Conservation (phyloP, 139 green algal genomes). For the Pleodorina starrii region DNA sequence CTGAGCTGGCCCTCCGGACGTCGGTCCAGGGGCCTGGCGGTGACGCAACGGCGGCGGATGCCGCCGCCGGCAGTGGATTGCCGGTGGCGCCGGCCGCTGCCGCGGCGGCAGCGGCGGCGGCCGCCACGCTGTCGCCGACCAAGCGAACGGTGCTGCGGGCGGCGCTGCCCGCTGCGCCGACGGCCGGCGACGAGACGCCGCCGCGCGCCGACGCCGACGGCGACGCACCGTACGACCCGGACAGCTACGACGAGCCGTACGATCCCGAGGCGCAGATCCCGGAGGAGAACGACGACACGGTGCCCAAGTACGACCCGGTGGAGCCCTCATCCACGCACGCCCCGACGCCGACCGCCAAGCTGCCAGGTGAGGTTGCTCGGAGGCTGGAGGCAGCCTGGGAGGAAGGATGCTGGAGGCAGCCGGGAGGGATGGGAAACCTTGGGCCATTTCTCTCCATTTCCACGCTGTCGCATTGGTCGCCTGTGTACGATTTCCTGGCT, state of each 20-base stretch:
- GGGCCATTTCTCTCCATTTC: too few relatives aligned
- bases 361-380: not conserved
- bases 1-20: not conserved
- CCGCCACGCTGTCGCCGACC: not conserved
- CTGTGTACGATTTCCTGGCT: too few relatives aligned
- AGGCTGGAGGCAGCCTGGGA: too few relatives aligned
- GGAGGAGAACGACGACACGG: not conserved
- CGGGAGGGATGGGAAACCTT: too few relatives aligned
- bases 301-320: constrained; percentile 11
- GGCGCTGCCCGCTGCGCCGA: constrained; percentile 10
- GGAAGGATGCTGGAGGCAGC: too few relatives aligned
- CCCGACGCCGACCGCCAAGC: too few relatives aligned
- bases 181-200: constrained; percentile 13
- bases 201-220: not conserved
- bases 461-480: too few relatives aligned
- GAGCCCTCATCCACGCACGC: not conserved
- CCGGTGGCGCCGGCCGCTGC: not conserved
- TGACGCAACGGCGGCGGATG: not conserved
- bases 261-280: constrained; percentile 32
- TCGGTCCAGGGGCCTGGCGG: not conserved
- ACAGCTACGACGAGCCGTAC: constrained; percentile 36
- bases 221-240: constrained; percentile 56
- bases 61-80: not conserved
- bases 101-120: not conserved
- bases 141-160: constrained; percentile 40